phyloP scores from a whole-genome alignment of 2,329 filamentous ascomycete genomes.

The Hypoxylon sp. region DNA sequence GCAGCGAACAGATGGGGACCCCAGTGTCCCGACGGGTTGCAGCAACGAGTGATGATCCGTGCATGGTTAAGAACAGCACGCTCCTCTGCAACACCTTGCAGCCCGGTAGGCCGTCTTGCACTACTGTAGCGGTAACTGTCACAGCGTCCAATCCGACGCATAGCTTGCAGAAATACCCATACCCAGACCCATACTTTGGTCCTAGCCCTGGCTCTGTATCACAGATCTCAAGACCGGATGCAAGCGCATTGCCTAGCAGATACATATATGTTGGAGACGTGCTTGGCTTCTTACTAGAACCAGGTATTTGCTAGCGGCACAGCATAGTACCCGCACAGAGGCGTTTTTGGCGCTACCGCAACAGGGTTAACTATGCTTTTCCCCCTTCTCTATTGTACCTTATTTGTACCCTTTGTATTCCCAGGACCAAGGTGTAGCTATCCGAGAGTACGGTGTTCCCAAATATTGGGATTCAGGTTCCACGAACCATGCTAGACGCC shows the following conservation, averaged over 20 bases:
- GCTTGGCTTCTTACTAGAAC: constrained; percentile 32
- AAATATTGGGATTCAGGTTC: constrained; percentile 32
- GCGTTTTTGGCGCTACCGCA: constrained; percentile 37
- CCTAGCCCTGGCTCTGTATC: constrained; percentile 25
- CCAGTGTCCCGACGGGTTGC: constrained; percentile 34
- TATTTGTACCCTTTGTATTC: constrained; percentile 29
- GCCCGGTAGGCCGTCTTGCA: constrained; percentile 37
- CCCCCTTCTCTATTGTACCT: constrained; percentile 25
- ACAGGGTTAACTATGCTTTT: constrained; percentile 33
- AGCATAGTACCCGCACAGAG: constrained; percentile 39
- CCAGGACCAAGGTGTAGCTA: constrained; percentile 39
- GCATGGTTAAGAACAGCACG: constrained; percentile 29
- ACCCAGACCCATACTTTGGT: constrained; percentile 32
- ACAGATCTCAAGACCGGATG: constrained; percentile 40
- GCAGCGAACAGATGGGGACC: constrained; percentile 26
- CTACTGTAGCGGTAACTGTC: constrained; percentile 31
- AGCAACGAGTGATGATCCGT: constrained; percentile 27
- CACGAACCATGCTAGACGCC: constrained; percentile 25
- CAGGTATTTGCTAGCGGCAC: constrained; percentile 38
- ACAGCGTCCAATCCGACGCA: constrained; percentile 24
- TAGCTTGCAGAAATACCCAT: constrained; percentile 41
- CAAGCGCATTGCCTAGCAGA: constrained; percentile 28
- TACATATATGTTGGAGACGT: constrained; percentile 31
- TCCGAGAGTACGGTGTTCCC: constrained; percentile 37
- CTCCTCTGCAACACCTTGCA: constrained; percentile 30